Conservation (phyloP, 1,284 basidiomycete species). For the Exobasidium rhododendri region DNA sequence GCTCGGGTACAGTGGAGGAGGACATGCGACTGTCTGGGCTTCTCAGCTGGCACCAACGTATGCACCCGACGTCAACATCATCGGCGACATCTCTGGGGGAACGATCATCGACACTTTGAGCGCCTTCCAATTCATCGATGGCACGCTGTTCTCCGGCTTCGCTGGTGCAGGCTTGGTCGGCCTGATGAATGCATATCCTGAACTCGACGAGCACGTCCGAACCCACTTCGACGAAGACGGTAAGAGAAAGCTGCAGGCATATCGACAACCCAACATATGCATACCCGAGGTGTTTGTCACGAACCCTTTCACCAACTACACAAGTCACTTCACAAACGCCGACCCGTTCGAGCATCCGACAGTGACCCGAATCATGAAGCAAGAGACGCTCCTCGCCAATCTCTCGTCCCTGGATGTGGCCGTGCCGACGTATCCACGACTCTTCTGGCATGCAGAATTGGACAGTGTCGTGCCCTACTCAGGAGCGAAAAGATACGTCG, state of each 20-base stretch:
- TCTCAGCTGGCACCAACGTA: slow-evolving; percentile 9
- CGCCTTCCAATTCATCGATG: slow-evolving; percentile 30
- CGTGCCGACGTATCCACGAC: slow-evolving; percentile 38
- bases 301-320: slow-evolving; percentile 24
- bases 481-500: slow-evolving; percentile 31
- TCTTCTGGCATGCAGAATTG: slow-evolving; percentile 37
- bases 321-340: slow-evolving; percentile 26
- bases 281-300: slow-evolving; percentile 17
- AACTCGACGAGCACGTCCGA: slow-evolving; percentile 19
- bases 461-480: slow-evolving; percentile 48
- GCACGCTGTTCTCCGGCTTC: slow-evolving; percentile 33
- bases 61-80: slow-evolving; percentile 22
- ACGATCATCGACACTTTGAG: slow-evolving; percentile 29
- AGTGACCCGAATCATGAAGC: slow-evolving; percentile 17
- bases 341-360: slow-evolving; percentile 28
- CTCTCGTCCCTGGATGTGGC: slow-evolving; percentile 22
- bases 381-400: slow-evolving; percentile 29
- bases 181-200: slow-evolving; percentile 23
- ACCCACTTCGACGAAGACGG: slow-evolving; percentile 23
- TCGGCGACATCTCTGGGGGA: slow-evolving; percentile 31
- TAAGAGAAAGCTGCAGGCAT: slow-evolving; percentile 12
- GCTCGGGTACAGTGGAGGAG: slow-evolving; percentile 24
- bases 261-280: slow-evolving; percentile 25
- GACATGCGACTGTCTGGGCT: slow-evolving; percentile 18
- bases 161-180: slow-evolving; percentile 36